These are phyloP conservation scores for Aspergillus sp. DNA, from an alignment of 2,329 filamentous ascomycete species.

Conservation along the genomic window DNA sequence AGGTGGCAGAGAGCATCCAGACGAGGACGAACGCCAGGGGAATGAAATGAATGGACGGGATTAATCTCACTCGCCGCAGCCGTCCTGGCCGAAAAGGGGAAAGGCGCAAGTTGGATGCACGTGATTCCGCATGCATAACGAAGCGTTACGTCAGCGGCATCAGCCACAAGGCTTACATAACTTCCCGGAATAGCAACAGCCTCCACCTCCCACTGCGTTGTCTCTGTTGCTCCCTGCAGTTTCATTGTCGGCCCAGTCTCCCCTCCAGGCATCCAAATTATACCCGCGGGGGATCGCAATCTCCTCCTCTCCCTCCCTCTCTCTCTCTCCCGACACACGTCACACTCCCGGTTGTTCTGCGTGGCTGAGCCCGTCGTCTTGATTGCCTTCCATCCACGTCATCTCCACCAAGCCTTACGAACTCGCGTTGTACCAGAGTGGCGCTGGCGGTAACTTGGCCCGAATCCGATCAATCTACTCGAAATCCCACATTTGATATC, in stretches of 20 bases:
- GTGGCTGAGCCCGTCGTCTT: slow-evolving; percentile 1
- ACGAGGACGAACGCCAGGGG: background rate
- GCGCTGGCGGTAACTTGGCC: background rate
- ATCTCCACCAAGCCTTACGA: slow-evolving; percentile 10
- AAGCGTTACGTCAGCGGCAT: background rate
- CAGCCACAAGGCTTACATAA: background rate
- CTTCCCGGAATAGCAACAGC: background rate
- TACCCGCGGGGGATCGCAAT: slow-evolving; percentile 2
- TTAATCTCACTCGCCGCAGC: slow-evolving; percentile 5
- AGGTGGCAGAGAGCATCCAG: background rate
- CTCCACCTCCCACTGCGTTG: background rate
- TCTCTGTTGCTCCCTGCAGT: background rate
- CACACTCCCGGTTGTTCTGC: background rate
- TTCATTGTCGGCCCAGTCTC: background rate
- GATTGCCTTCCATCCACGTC: slow-evolving; percentile 13
- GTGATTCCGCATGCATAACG: slow-evolving; percentile 11
- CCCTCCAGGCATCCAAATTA: background rate
- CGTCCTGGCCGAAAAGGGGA: slow-evolving; percentile 14
- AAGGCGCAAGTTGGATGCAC: slow-evolving; percentile 18
- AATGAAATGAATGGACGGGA: background rate
- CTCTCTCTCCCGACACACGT: slow-evolving; percentile 6
- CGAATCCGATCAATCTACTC: background rate
- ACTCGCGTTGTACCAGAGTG: background rate
- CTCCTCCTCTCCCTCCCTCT: background rate
- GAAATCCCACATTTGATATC: background rate